Evolutionary conservation across 129 eudicot genomes (phyloP), one percentile per base, ranked within the genome.

Genomic region (Oenanthe sinensis): DNA sequence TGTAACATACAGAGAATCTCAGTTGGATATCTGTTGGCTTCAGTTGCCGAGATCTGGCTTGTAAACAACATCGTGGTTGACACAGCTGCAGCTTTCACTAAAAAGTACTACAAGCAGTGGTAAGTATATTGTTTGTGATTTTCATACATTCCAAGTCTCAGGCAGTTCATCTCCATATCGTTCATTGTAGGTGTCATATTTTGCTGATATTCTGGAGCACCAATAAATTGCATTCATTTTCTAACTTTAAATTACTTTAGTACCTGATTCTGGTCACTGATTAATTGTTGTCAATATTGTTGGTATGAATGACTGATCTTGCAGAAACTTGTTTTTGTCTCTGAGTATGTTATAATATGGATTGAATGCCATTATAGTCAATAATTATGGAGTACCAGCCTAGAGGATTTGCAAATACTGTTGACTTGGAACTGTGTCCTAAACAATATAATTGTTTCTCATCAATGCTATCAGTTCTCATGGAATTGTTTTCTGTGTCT

Each of bases 71-170:
- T 71, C 49, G 81, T 68, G 37, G 97, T 94, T 78, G 88, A 88
- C 83, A 89, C 98, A 65, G 86, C 87, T 76, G 65, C 83, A 22
- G 69, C 92, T 76, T 94, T 94, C 54, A 78, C 69, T 48, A 88
- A 84, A 87, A 91, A 89, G 87, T 91, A 91, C 91, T 91, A 62
- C 84, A 81, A 80, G 70, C 98, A 94, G 80, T 87, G 90, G 98
- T 91, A 75, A 84, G 89, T 75, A 24, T 40, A 22, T 72, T 10
- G 0, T 72, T 13, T 42, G 3, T 50, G 54, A 42, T 43, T 40
- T 43, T 43, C 40, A 40, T 22, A 24, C 19, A 22, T 72, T 72
- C 76, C 46, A 12, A 43, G 26, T 72, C 76, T 72, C 36, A 72
- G 26, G 14, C 12, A 19, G 26, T 17, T 71, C 42, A 14, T 68